A percentile compares a stretch with the other conserved stretches of the same genome.
phyloP scores from a whole-genome alignment of 179 eudicot species.

The Beta lomatogona region DNA sequence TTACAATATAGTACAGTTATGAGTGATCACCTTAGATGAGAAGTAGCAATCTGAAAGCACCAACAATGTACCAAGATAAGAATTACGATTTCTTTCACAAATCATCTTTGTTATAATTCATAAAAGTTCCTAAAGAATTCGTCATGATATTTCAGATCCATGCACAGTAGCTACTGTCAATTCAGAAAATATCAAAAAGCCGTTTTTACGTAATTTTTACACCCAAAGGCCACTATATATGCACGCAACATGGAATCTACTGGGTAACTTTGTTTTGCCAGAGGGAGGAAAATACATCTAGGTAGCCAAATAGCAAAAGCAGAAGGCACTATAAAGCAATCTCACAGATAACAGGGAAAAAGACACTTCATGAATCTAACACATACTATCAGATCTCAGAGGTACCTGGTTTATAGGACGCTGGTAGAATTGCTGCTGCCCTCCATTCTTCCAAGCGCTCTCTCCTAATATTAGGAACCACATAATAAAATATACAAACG shows the following conservation, averaged over 20 bases:
- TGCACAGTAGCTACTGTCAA: background rate
- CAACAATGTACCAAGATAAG: background rate
- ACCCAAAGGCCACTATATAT: background rate
- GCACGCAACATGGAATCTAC: background rate
- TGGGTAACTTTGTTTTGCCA: background rate
- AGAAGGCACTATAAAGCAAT: background rate
- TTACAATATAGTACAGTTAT: background rate
- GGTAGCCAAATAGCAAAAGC: background rate
- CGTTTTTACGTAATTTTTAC: background rate
- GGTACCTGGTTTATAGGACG: conserved; percentile 44
- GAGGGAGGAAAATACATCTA: background rate
- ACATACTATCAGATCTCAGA: background rate
- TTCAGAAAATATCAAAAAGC: background rate
- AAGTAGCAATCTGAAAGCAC: background rate
- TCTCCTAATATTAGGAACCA: conserved; percentile 19
- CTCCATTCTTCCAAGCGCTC: conserved; percentile 39
- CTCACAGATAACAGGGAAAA: background rate
- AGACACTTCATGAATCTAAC: too few relatives aligned
- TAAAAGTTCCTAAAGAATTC: too few relatives aligned
- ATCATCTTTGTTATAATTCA: background rate
- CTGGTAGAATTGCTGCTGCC: conserved; percentile 37
- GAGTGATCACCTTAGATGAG: too few relatives aligned
- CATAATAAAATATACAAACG: conserved; percentile 12
- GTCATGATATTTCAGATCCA: too few relatives aligned
- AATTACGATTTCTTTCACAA: background rate